A percentile compares a stretch with the other conserved stretches of the same genome.
Conservation (phyloP, 2,329 filamentous ascomycete species). For the Helotiales sp. region DNA sequence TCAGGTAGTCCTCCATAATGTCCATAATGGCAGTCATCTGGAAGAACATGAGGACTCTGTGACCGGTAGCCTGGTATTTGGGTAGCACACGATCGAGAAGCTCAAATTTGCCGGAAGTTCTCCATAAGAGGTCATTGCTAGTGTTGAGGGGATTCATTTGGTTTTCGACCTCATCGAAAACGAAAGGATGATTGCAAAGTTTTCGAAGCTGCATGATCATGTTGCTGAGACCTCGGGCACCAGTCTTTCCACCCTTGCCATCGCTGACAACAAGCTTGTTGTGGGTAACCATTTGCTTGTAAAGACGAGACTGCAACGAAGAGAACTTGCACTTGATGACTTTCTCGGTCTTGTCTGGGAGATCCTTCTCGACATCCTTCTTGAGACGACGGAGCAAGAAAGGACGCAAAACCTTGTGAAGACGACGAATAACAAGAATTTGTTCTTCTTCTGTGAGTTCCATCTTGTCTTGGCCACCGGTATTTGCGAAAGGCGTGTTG, state of each 20-base stretch:
- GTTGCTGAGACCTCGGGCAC: slow-evolving; percentile 93
- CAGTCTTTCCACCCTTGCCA: slow-evolving; percentile 92
- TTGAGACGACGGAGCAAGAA: slow-evolving; percentile 98
- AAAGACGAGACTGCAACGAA: slow-evolving; percentile 87
- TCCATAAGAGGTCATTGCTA: slow-evolving; percentile 94
- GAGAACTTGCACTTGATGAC: slow-evolving; percentile 99
- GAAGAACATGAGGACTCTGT: slow-evolving; percentile 99
- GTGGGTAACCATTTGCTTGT: slow-evolving; percentile 96
- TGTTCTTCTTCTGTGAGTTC: slow-evolving; percentile 99
- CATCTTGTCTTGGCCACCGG: slow-evolving; percentile 97
- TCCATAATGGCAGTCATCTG: slow-evolving; percentile 99
- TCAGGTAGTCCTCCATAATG: slow-evolving; percentile 98
- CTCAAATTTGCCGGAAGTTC: slow-evolving; percentile 96
- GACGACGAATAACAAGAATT: slow-evolving; percentile 93
- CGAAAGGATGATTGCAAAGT: slow-evolving; percentile 98
- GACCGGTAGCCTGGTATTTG: slow-evolving; percentile 88
- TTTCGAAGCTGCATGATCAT: slow-evolving; percentile 99
- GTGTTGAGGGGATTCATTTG: slow-evolving; percentile 91
- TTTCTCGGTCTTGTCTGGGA: slow-evolving; percentile 98
- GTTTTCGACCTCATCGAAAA: slow-evolving; percentile 97
- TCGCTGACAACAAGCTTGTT: slow-evolving; percentile 95
- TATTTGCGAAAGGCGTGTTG: slow-evolving; percentile 99
- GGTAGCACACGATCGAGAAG: slow-evolving; percentile 89
- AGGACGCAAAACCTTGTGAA: slow-evolving; percentile 95
- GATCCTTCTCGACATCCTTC: slow-evolving; percentile 98